phyloP scores from a whole-genome alignment of 1,139 yeast genomes.

The Hansenula lynferdii region DNA sequence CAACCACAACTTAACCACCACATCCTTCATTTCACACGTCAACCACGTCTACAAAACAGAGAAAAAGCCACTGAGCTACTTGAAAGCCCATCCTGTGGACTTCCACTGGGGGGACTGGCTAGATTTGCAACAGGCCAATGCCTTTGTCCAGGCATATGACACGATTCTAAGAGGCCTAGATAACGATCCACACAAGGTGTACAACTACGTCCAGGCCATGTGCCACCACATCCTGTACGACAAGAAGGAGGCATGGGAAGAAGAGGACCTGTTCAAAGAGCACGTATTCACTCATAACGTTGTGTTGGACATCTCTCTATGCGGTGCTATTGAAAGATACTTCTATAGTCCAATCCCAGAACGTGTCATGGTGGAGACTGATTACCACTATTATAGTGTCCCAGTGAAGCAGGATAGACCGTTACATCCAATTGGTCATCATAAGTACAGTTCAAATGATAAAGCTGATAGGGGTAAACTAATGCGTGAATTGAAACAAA shows the following conservation, averaged over 20 bases:
- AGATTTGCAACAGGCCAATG: constrained; percentile 20
- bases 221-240: constrained; percentile 20
- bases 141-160: constrained; percentile 20
- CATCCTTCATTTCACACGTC: constrained; percentile 11
- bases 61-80: constrained; percentile 11
- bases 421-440: constrained; percentile 12
- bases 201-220: no score
- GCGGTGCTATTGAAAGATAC: constrained; percentile 22
- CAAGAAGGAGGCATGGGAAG: constrained; percentile 23
- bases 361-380: constrained; percentile 21
- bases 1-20: constrained; percentile 13
- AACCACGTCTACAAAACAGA: constrained; percentile 8
- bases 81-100: constrained; percentile 8
- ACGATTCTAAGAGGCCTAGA: no score
- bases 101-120: constrained; percentile 27
- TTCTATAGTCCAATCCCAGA: constrained; percentile 22
- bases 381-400: constrained; percentile 18
- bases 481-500: not conserved
- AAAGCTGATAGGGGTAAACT: not conserved
- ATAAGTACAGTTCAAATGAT: constrained; percentile 3
- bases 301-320: constrained; percentile 19
- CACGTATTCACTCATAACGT: constrained; percentile 17
- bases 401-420: constrained; percentile 17
- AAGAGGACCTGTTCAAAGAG: constrained; percentile 11
- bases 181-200: no score